Percentiles rank a stretch among this genome's conserved stretches.
These are phyloP conservation scores for Toxoplasma gondii DNA, from an alignment of 169 alveolate genomes.

Conservation along the genomic window DNA sequence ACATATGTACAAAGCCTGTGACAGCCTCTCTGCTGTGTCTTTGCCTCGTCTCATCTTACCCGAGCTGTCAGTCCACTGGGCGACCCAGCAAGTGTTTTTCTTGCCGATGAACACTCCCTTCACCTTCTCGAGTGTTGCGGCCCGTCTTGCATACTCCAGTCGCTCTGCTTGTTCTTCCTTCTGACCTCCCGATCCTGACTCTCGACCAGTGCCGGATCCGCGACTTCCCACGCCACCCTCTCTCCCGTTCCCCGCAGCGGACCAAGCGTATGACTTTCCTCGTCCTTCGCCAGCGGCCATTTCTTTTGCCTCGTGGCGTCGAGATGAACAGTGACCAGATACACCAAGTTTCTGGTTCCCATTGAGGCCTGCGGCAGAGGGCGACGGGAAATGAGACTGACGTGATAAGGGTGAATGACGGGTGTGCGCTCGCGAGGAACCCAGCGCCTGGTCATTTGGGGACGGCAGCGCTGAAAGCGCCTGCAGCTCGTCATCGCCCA, in stretches of 20 bases:
- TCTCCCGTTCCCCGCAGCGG: neutral
- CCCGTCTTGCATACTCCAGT: conserved; percentile 64
- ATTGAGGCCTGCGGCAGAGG: no score
- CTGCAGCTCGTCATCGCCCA: neutral
- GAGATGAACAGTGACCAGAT: neutral
- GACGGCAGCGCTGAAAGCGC: neutral
- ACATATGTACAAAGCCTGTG: no score
- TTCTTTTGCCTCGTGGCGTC: neutral
- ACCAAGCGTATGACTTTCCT: neutral
- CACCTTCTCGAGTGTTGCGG: conserved; percentile 57
- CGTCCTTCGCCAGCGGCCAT: neutral
- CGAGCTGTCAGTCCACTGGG: conserved; percentile 65
- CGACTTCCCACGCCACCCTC: neutral
- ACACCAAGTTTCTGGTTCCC: neutral
- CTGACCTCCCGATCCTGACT: neutral
- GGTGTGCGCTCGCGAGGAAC: neutral
- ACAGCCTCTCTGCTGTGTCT: no score
- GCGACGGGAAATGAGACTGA: no score
- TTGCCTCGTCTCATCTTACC: conserved; percentile 29
- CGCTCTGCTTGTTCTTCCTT: conserved; percentile 48
- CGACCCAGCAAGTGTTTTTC: conserved; percentile 68
- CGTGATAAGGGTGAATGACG: neutral
- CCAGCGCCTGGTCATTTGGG: neutral
- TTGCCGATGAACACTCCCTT: conserved; percentile 68
- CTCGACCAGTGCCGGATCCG: neutral